Evolutionary conservation across 2,329 filamentous ascomycete genomes (phyloP), one percentile per base, ranked within the genome.

Genomic region (Sporothrix sp.): DNA sequence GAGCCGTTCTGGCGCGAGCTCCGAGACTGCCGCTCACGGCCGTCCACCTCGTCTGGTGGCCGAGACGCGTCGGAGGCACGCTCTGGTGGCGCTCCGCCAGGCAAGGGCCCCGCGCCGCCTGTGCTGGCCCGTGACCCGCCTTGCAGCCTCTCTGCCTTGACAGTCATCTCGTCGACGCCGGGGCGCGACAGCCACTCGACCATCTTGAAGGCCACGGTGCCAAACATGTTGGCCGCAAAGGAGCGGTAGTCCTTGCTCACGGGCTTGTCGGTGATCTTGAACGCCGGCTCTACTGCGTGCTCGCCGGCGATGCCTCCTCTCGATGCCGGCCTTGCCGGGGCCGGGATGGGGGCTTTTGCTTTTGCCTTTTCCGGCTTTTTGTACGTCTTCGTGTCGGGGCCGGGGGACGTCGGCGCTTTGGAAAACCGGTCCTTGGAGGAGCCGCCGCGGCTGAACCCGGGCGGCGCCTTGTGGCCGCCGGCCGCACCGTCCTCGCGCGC

Each of bases 121-220:
- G n/a, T 32, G 7, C 14, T 14, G 4, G 37, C 3, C 4, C 56
- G 52, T n/a, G 47, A 51, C 18, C 63, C 60, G n/a, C 61, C 58
- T 52, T 62, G 61, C 32, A 63, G 51, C 14, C 55, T 58, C 21
- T 62, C 61, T 11, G 68, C 62, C 46, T 67, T 70, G 14, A 68
- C 60, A 1, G 69, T 67, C 65, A 80, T 71, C 9, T 69, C 66
- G 18, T 72, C 70, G 4, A 80, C 61, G n/a, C 71, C 74, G 50
- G 71, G 71, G 0, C 79, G 79, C 1, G 79, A 80, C n/a, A 85
- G 66, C 81, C 80, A 85, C 61, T 85, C 81, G 3, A 85, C 59
- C 79, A 84, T 84, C 59, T 81, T 83, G 63, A 84, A 81, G 10
- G 82, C 75, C 10, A 77, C 76, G 0, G 81, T 82, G 7, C 74